phyloP scores from a whole-genome alignment of 257 asterid genomes.

The Solanum verrucosum region DNA sequence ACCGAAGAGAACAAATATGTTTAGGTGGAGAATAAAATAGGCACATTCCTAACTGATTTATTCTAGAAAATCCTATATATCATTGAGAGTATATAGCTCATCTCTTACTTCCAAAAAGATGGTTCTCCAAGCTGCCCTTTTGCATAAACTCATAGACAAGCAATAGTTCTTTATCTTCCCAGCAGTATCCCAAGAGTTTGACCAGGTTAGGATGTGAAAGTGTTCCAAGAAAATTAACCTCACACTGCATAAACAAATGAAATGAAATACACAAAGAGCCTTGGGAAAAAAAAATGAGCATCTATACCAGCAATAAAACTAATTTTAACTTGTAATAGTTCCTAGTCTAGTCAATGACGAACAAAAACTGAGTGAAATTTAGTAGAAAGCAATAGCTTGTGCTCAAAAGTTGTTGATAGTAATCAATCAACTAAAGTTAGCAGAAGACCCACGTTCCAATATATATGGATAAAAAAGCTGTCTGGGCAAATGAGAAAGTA shows the following conservation, averaged over 20 bases:
- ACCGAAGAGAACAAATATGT: neutral
- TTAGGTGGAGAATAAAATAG: neutral
- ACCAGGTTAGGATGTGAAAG: constrained; percentile 82
- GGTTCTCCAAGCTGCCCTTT: constrained; percentile 97
- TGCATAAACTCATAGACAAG: constrained; percentile 86
- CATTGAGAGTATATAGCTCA: neutral
- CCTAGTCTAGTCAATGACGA: neutral
- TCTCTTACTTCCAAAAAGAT: constrained; percentile 80
- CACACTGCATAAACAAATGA: constrained; percentile 39
- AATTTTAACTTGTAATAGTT: neutral
- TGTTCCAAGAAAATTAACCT: constrained; percentile 75
- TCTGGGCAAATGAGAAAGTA: neutral
- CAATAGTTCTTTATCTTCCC: constrained; percentile 70
- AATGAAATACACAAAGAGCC: neutral
- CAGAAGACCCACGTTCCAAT: neutral
- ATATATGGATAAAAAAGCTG: neutral
- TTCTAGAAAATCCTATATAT: neutral
- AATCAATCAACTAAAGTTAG: neutral
- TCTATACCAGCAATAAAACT: neutral
- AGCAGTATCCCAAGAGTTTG: constrained; percentile 72
- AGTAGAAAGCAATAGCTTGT: neutral
- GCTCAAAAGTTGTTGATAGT: neutral
- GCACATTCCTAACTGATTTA: neutral
- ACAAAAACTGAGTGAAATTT: neutral
- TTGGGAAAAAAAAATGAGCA: neutral